Evolutionary conservation across 2,329 filamentous ascomycete genomes (phyloP), one percentile per base, ranked within the genome.

Genomic region (Nectriaceae sp.): DNA sequence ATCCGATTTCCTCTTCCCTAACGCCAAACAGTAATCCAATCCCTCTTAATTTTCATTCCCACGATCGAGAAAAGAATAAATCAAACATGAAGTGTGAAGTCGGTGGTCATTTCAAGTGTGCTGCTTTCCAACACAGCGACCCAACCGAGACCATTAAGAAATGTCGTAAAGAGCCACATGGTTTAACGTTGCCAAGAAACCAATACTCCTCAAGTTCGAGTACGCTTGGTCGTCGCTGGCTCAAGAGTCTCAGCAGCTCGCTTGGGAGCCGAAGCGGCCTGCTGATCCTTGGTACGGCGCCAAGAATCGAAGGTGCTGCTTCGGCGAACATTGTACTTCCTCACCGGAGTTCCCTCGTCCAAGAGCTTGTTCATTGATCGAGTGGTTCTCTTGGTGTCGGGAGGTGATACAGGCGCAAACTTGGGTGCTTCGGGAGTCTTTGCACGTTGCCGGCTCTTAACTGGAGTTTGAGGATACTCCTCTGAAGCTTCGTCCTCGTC

Each of bases 271-370:
- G 73, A 69, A 76, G 80, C 52, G 65, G 73, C 51, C 73, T 71
- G 51, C 67, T 57, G 68, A 54, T 66, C 71, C 74, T 90, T 90
- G 58, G 81, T 82, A 49, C 85, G 82, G 54, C 75, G 79, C 86
- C 86, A 90, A 33, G 75, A 75, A 58, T 88, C 84, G 59, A 90
- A 90, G 3, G 82, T 83, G 58, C 79, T 84, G 48, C 71, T 72
- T 55, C 71, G 62, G 38, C 61, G 60, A 49, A 64, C 65, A 50
- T 57, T 36, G 16, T 11, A 36, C 33, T 36, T 50, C 56, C 73
- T 78, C 53, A 72, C 59, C 1, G 78, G 73, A 8, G 74, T 74
- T 11, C 64, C 54, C 11, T 71, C 70, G 3, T 71, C 69, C 22
- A 64, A 57, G 46, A 78, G 72, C 70, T 79, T 82, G 61, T 77